Evolutionary conservation across 495 filamentous ascomycete species (phyloP).

Genomic region (Glonium stellatum): DNA sequence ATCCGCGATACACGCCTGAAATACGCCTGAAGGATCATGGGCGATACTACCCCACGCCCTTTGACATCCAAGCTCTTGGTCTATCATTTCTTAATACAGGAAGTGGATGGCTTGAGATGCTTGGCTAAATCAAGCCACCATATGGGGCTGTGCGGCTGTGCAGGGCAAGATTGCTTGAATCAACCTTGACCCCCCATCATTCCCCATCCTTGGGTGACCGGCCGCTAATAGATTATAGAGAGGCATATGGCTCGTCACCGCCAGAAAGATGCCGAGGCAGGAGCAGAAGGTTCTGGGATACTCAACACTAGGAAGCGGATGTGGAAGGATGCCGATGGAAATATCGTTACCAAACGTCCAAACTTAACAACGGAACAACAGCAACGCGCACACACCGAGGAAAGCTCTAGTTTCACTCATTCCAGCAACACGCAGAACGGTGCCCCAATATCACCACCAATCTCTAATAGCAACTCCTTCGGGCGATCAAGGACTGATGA

Average conservation of each 20-base stretch:
- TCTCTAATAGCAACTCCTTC: slow-evolving; percentile 21
- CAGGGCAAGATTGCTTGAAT: background rate
- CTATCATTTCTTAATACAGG: no score
- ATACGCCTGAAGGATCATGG: no score
- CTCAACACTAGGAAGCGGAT: slow-evolving; percentile 56
- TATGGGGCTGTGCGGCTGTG: background rate
- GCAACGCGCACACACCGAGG: background rate
- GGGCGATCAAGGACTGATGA: slow-evolving; percentile 10
- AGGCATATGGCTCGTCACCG: slow-evolving; percentile 54
- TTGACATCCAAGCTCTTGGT: no score
- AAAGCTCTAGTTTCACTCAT: background rate
- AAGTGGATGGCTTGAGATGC: no score
- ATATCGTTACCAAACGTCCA: slow-evolving; percentile 42
- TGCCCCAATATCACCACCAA: slow-evolving; percentile 25
- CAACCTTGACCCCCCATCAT: background rate
- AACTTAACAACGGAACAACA: background rate
- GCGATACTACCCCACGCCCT: no score
- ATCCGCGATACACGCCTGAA: no score
- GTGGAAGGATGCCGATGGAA: slow-evolving; percentile 50
- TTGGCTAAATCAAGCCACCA: background rate
- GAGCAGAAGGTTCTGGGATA: slow-evolving; percentile 50
- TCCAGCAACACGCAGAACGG: slow-evolving; percentile 8
- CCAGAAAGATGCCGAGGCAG: slow-evolving; percentile 55
- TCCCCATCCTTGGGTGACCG: slow-evolving; percentile 6
- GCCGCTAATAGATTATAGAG: slow-evolving; percentile 36